A percentile compares a stretch with the other conserved stretches of the same genome.
Conservation (phyloP, 345 rosid species). For the sweet orange (Citrus sinensis) region DNA sequence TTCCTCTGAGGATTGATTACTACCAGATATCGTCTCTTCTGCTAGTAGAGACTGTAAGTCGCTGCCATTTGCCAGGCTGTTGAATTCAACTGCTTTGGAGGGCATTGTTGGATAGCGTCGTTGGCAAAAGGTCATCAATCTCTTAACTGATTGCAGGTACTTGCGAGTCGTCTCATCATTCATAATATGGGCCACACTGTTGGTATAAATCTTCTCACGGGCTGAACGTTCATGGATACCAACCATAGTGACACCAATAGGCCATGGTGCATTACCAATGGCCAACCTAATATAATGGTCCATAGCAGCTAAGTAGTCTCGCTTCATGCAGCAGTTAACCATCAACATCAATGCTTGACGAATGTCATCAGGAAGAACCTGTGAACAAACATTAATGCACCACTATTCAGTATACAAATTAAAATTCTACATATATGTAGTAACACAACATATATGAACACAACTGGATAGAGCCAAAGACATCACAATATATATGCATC, state of each 20-base stretch:
- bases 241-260: conserved; percentile 99
- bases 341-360: conserved; percentile 76
- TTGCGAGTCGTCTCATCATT: conserved; percentile 97
- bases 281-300: conserved; percentile 93
- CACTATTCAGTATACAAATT: not conserved
- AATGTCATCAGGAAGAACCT: conserved; percentile 88
- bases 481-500: not conserved
- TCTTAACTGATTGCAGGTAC: conserved; percentile 87
- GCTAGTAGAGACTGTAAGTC: conserved; percentile 83
- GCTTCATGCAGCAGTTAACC: conserved; percentile 79
- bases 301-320: conserved; percentile 98
- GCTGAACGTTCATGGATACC: conserved; percentile 99
- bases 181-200: conserved; percentile 98
- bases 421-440: not conserved
- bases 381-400: not conserved
- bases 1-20: conserved; percentile 51
- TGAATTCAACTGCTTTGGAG: conserved; percentile 95
- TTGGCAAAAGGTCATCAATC: conserved; percentile 95
- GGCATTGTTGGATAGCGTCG: conserved; percentile 88
- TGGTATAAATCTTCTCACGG: conserved; percentile 93
- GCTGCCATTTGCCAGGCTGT: conserved; percentile 95
- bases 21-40: conserved; percentile 54
- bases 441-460: not conserved
- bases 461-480: not conserved
- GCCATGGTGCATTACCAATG: conserved; percentile 99